These are phyloP conservation scores for Acanthamoeba castellanii DNA, from an alignment of 208 protist species.

Conservation along the genomic window DNA sequence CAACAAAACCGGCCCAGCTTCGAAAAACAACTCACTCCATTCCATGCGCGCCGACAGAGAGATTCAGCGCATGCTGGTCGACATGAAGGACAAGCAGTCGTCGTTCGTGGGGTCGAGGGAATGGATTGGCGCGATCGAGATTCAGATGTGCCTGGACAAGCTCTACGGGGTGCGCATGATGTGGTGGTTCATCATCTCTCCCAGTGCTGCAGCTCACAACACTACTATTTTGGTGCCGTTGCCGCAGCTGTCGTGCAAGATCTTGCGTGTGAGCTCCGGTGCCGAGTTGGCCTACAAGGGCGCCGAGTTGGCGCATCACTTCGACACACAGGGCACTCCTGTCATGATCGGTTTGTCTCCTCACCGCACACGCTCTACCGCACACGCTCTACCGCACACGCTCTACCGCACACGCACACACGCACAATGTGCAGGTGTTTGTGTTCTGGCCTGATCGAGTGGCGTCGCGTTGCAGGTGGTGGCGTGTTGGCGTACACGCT, in stretches of 20 bases:
- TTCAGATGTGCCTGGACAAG: conserved; percentile 93
- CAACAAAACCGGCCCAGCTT: no score
- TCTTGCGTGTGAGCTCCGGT: conserved; percentile 92
- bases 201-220: background rate
- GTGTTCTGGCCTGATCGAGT: background rate
- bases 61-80: conserved; percentile 94
- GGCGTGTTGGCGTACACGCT: conserved; percentile 96
- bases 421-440: background rate
- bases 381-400: no score
- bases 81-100: conserved; percentile 91
- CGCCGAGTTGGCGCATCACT: conserved; percentile 92
- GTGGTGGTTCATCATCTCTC: background rate
- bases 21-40: background rate
- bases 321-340: conserved; percentile 91
- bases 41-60: conserved; percentile 73
- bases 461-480: conserved; percentile 80
- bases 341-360: conserved; percentile 94
- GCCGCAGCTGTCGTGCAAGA: conserved; percentile 86
- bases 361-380: no score
- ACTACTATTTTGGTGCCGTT: background rate
- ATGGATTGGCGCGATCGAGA: conserved; percentile 96
- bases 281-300: conserved; percentile 91
- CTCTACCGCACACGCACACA: conserved; percentile 5
- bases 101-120: conserved; percentile 94
- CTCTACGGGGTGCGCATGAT: conserved; percentile 74